Conservation (phyloP, 495 filamentous ascomycete genomes). For the Hypoxylon intermedium region DNA sequence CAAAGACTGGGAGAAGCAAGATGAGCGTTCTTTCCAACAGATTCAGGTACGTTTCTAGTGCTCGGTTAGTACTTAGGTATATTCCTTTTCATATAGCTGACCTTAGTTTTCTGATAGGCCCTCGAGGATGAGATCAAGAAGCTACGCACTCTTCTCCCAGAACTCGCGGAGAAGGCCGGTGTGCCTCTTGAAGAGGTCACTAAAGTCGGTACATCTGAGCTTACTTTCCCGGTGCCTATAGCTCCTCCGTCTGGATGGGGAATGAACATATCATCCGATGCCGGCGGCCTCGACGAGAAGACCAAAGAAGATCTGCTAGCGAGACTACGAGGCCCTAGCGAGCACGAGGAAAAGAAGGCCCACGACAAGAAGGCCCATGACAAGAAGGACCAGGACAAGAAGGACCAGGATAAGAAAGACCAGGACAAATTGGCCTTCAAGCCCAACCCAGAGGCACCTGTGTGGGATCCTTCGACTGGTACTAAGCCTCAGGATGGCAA, state of each 20-base stretch:
- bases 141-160: background rate
- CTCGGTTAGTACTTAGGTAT: background rate
- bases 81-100: too few relatives aligned
- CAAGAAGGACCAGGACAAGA: background rate
- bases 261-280: too few relatives aligned
- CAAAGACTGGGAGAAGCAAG: background rate
- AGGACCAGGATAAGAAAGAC: background rate
- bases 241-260: too few relatives aligned
- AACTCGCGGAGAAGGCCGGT: background rate
- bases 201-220: background rate
- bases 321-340: background rate
- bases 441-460: slow-evolving; percentile 17
- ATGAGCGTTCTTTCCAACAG: background rate
- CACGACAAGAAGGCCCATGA: background rate
- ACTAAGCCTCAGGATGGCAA: background rate
- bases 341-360: background rate
- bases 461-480: slow-evolving; percentile 1
- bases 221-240: too few relatives aligned
- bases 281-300: background rate
- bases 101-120: background rate
- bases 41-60: slow-evolving; percentile 15
- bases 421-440: background rate
- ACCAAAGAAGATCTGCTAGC: background rate
- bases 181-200: background rate
- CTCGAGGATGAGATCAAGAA: slow-evolving; percentile 20